phyloP scores from a whole-genome alignment of 208 protist species.

The Acanthamoeba culbertsoni region DNA sequence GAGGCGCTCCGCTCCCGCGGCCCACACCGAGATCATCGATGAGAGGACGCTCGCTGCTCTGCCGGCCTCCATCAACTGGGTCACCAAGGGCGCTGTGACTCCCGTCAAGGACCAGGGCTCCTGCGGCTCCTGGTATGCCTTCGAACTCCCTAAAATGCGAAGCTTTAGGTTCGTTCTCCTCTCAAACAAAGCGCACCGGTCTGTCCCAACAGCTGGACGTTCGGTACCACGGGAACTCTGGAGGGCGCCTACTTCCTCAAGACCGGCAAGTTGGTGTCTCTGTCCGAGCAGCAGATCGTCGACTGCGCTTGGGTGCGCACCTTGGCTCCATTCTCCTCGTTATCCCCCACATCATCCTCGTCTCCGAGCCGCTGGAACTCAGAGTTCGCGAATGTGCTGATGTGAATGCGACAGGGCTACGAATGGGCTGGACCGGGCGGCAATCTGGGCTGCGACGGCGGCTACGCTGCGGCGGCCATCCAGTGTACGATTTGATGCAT shows the following conservation, averaged over 20 bases:
- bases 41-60: constrained; percentile 8
- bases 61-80: constrained; percentile 85
- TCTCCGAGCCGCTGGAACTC: no score
- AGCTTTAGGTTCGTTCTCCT: no score
- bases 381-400: no score
- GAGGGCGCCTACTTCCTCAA: constrained; percentile 84
- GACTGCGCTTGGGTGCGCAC: neutral
- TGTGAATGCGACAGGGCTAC: neutral
- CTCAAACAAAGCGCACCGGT: no score
- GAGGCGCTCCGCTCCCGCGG: neutral
- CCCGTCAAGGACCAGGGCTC: constrained; percentile 93
- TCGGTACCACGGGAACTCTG: constrained; percentile 92
- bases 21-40: neutral
- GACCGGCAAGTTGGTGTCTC: neutral
- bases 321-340: neutral
- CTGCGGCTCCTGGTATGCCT: constrained; percentile 91
- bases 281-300: constrained; percentile 59
- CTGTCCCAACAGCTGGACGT: constrained; percentile 90
- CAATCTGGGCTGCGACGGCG: constrained; percentile 3
- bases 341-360: neutral
- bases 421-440: neutral
- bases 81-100: constrained; percentile 87
- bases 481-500: neutral
- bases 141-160: no score
- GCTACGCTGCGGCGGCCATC: neutral